Evolutionary conservation across 371 early-diverging fungal genomes (phyloP).

Genomic region (Dichotomocladium elegans): DNA sequence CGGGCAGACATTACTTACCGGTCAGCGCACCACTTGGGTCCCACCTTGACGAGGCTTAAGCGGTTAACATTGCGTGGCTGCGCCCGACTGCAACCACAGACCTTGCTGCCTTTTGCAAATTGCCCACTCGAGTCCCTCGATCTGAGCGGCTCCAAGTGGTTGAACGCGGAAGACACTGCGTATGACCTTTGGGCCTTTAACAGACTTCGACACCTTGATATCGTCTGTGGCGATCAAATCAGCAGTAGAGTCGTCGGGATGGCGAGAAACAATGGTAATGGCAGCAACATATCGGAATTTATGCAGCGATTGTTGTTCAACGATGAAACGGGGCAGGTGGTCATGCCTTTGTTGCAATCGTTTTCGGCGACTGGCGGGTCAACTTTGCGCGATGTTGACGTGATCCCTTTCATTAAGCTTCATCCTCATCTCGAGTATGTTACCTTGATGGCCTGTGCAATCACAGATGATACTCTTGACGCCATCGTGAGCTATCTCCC

Average conservation of each 20-base stretch:
- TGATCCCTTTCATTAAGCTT: conserved; percentile 29
- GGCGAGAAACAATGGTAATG: too few species aligned
- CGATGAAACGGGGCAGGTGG: background rate
- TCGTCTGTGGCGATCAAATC: conserved; percentile 32
- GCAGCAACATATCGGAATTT: conserved; percentile 1
- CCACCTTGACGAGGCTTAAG: conserved; percentile 14
- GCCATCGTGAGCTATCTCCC: conserved; percentile 23
- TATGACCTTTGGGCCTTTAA: conserved; percentile 25
- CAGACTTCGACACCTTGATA: conserved; percentile 25
- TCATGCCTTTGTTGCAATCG: conserved; percentile 22
- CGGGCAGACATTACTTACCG: conserved; percentile 29
- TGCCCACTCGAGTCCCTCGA: conserved; percentile 32
- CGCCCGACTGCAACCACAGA: conserved; percentile 16
- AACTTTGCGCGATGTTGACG: conserved; percentile 25
- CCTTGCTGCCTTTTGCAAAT: conserved; percentile 32
- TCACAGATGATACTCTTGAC: conserved; percentile 30
- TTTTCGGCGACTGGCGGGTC: conserved; percentile 32
- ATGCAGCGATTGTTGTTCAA: conserved; percentile 18
- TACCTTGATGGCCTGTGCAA: conserved; percentile 31
- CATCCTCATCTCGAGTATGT: conserved; percentile 25
- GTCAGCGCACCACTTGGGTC: conserved; percentile 31
- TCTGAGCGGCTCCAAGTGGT: conserved; percentile 38
- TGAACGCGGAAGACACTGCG: conserved; percentile 38
- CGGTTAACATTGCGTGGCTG: conserved; percentile 27
- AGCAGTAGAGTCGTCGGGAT: too few species aligned